phyloP scores from a whole-genome alignment of 306 rosid species.

The Sicyos baderoa region DNA sequence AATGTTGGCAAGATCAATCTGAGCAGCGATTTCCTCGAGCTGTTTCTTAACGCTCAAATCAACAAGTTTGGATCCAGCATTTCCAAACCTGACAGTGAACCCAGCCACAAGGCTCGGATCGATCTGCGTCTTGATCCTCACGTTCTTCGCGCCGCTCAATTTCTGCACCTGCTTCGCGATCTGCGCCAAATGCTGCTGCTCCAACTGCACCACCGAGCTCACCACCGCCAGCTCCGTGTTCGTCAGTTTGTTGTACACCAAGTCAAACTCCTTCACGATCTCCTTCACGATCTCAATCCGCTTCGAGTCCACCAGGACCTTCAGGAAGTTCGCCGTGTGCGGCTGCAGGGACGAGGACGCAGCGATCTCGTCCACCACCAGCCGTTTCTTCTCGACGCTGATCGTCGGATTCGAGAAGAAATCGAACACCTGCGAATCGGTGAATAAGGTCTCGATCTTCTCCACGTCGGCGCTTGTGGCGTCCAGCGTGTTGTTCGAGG shows the following conservation, averaged over 20 bases:
- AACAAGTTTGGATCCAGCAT: slow-evolving; percentile 65
- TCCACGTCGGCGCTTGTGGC: slow-evolving; percentile 58
- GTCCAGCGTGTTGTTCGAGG: slow-evolving; percentile 57
- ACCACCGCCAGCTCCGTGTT: slow-evolving; percentile 68
- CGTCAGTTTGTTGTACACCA: slow-evolving; percentile 44
- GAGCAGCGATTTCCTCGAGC: slow-evolving; percentile 78
- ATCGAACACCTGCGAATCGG: slow-evolving; percentile 34
- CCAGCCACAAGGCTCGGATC: slow-evolving; percentile 55
- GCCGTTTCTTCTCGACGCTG: slow-evolving; percentile 31
- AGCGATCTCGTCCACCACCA: slow-evolving; percentile 43
- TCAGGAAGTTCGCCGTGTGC: slow-evolving; percentile 59
- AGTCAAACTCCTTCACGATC: slow-evolving; percentile 55
- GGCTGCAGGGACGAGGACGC: slow-evolving; percentile 36
- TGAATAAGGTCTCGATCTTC: slow-evolving; percentile 52
- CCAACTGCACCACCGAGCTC: slow-evolving; percentile 82
- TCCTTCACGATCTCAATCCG: slow-evolving; percentile 52
- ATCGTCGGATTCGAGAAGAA: slow-evolving; percentile 59
- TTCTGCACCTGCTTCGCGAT: slow-evolving; percentile 96
- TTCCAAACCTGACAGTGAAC: slow-evolving; percentile 70
- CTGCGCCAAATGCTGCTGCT: slow-evolving; percentile 81
- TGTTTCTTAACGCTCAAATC: slow-evolving; percentile 93
- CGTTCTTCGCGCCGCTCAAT: slow-evolving; percentile 70
- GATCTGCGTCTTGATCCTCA: slow-evolving; percentile 61
- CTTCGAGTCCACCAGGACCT: slow-evolving; percentile 46
- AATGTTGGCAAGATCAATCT: slow-evolving; percentile 70